phyloP scores from a whole-genome alignment of 768 basidiomycete genomes.

The Auriscalpium vulgare region DNA sequence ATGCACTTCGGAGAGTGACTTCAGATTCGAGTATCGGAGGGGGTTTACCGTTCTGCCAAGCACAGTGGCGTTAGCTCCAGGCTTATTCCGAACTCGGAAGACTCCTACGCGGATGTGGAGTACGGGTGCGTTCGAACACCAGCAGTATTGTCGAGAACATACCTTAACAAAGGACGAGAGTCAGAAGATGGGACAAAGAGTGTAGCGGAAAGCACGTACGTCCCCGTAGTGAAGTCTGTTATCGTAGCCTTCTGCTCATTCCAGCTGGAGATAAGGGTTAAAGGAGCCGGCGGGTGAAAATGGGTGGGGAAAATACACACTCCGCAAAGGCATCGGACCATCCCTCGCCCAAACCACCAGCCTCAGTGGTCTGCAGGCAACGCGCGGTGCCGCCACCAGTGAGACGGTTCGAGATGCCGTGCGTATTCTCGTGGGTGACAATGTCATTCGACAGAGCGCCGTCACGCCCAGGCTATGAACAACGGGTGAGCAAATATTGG shows the following conservation, averaged over 20 bases:
- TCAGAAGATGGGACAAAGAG: too few species aligned
- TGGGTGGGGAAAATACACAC: not conserved
- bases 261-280: conserved; percentile 16
- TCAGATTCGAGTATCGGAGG: conserved; percentile 34
- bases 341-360: conserved; percentile 64
- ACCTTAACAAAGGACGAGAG: too few species aligned
- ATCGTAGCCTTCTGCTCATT: conserved; percentile 32
- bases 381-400: conserved; percentile 50
- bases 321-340: conserved; percentile 44
- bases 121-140: conserved; percentile 57
- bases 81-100: too few species aligned
- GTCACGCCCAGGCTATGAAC: conserved; percentile 42
- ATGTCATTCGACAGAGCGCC: conserved; percentile 58
- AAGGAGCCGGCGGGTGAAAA: not conserved
- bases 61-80: not conserved
- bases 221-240: conserved; percentile 32
- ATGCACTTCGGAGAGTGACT: conserved; percentile 36
- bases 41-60: conserved; percentile 29
- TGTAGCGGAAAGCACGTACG: conserved; percentile 23
- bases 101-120: conserved; percentile 37
- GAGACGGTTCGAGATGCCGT: conserved; percentile 30
- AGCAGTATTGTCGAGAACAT: conserved; percentile 36
- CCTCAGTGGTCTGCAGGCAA: conserved; percentile 55
- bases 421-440: conserved; percentile 38
- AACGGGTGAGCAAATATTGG: too few species aligned